These are phyloP conservation scores for Xylaria scruposa DNA, from an alignment of 495 filamentous ascomycete species.

Conservation along the genomic window DNA sequence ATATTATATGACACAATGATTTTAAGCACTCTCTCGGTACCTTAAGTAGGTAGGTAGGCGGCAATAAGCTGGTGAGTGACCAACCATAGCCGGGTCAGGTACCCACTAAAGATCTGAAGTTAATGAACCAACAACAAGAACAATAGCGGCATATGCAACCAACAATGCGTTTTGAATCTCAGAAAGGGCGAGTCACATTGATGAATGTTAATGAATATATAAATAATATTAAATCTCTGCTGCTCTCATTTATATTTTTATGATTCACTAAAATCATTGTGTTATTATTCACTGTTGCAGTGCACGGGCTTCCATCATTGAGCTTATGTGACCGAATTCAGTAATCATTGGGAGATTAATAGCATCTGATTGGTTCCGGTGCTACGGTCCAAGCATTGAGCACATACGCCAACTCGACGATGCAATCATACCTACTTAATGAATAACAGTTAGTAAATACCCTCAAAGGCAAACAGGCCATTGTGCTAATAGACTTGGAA, in stretches of 20 bases:
- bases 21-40: not conserved
- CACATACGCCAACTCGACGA: not conserved
- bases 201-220: not conserved
- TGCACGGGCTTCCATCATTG: not conserved
- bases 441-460: not conserved
- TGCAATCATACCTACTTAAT: not conserved
- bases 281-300: not conserved
- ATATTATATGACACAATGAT: not conserved
- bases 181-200: not conserved
- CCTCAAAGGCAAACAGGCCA: not conserved
- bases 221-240: too few species aligned
- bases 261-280: not conserved
- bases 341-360: constrained; percentile 13
- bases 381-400: not conserved
- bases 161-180: not conserved
- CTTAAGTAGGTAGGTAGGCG: too few species aligned
- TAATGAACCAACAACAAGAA: constrained; percentile 7
- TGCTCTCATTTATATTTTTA: not conserved
- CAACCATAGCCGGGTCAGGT: not conserved
- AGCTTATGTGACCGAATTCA: constrained; percentile 4
- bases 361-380: constrained; percentile 7
- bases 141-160: not conserved
- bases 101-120: not conserved
- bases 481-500: not conserved
- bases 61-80: not conserved